Evolutionary conservation across 495 filamentous ascomycete genomes (phyloP).

Genomic region (Aspergillus mulundensis): DNA sequence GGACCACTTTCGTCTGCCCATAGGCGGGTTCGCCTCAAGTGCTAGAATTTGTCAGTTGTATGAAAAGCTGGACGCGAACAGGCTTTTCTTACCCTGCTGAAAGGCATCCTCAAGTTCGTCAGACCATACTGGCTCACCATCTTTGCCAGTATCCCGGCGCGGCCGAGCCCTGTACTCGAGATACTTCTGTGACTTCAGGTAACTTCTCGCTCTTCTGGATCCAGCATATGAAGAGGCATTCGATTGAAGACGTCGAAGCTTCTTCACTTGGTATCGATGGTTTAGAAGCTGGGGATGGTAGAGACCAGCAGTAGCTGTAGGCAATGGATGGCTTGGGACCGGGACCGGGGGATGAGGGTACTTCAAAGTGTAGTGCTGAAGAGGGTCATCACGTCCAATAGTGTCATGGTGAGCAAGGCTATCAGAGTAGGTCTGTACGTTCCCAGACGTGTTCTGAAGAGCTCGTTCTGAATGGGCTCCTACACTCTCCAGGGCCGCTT

Average conservation of each 20-base stretch:
- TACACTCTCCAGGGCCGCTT: slow-evolving; percentile 36
- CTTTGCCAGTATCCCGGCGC: slow-evolving; percentile 50
- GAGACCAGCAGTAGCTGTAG: slow-evolving; percentile 22
- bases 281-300: slow-evolving; percentile 31
- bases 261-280: slow-evolving; percentile 35
- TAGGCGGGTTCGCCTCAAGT: slow-evolving; percentile 71
- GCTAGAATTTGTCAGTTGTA: slow-evolving; percentile 55
- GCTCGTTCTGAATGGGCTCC: slow-evolving; percentile 41
- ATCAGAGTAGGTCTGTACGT: slow-evolving; percentile 45
- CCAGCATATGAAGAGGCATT: slow-evolving; percentile 27
- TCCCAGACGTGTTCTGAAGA: slow-evolving; percentile 48
- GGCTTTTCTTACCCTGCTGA: slow-evolving; percentile 65
- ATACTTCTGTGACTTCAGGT: slow-evolving; percentile 48
- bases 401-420: slow-evolving; percentile 31
- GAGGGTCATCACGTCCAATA: slow-evolving; percentile 34
- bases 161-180: slow-evolving; percentile 67
- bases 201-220: slow-evolving; percentile 36
- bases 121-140: slow-evolving; percentile 69
- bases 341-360: slow-evolving; percentile 34
- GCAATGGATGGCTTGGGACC: slow-evolving; percentile 28
- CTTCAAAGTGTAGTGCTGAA: slow-evolving; percentile 39
- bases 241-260: slow-evolving; percentile 38
- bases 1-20: slow-evolving; percentile 75
- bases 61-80: too few relatives aligned
- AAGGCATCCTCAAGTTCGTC: slow-evolving; percentile 82